These are phyloP conservation scores for Bryoglossum gracile DNA, from an alignment of 495 filamentous ascomycete genomes.

Conservation along the genomic window DNA sequence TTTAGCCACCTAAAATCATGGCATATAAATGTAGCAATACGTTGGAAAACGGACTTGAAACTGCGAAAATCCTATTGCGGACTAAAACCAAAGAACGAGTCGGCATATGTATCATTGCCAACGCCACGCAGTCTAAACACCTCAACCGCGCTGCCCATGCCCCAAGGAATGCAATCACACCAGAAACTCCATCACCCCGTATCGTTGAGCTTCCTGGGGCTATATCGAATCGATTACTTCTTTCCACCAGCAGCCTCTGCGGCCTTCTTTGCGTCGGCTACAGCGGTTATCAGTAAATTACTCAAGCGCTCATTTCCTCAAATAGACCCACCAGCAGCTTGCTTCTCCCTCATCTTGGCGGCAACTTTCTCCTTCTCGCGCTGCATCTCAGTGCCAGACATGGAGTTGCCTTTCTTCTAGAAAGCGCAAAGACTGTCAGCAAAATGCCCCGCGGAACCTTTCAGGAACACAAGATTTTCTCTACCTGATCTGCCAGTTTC, in stretches of 20 bases:
- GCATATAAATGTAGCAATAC: too few species aligned
- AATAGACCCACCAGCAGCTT: conserved; percentile 60
- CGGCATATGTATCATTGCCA: too few species aligned
- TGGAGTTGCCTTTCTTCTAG: conserved; percentile 54
- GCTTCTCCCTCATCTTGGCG: conserved; percentile 84
- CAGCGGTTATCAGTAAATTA: neutral
- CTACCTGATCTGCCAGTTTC: conserved; percentile 38
- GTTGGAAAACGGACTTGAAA: too few species aligned
- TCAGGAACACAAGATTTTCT: neutral
- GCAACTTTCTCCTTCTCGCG: conserved; percentile 70
- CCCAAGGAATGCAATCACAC: conserved; percentile 4
- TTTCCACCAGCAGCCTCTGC: conserved; percentile 28
- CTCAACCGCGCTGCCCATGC: conserved; percentile 13
- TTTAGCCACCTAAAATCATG: too few species aligned
- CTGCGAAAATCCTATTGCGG: too few species aligned
- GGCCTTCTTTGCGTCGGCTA: conserved; percentile 47
- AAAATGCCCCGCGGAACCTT: neutral
- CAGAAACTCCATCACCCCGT: conserved; percentile 17
- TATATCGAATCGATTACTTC: conserved; percentile 22
- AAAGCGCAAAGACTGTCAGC: conserved; percentile 24
- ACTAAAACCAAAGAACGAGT: too few species aligned
- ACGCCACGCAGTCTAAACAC: conserved; percentile 19
- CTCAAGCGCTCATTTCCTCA: neutral
- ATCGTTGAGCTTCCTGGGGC: neutral
- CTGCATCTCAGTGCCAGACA: conserved; percentile 62